phyloP scores from a whole-genome alignment of 192 early-diverging fungal genomes.

The Piromyces finnis region DNA sequence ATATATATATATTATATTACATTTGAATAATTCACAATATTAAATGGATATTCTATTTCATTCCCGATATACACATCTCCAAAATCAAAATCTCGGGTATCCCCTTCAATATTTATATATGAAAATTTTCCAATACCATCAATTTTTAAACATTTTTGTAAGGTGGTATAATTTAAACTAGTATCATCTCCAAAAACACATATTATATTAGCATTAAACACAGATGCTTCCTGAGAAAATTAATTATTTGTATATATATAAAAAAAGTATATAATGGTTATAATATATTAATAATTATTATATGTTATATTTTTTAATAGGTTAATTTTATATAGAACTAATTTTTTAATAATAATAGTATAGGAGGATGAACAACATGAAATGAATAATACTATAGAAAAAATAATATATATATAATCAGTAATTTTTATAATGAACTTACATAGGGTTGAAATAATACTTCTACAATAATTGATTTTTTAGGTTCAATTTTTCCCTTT shows the following conservation, averaged over 20 bases:
- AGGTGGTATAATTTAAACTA: conserved; percentile 15
- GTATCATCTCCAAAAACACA: conserved; percentile 25
- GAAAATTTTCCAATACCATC: conserved; percentile 34
- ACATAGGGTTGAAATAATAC: conserved; percentile 30
- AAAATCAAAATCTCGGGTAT: conserved; percentile 19
- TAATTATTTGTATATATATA: too few relatives aligned
- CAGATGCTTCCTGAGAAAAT: conserved; percentile 24
- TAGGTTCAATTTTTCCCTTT: conserved; percentile 14
- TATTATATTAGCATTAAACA: conserved; percentile 19
- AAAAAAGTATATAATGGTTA: too few relatives aligned
- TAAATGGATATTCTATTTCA: conserved; percentile 14
- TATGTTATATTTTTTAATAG: too few relatives aligned
- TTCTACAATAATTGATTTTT: conserved; percentile 5
- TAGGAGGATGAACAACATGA: too few relatives aligned
- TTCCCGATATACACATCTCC: conserved; percentile 29
- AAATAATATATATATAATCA: too few relatives aligned
- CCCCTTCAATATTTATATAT: conserved; percentile 18
- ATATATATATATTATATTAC: conserved; percentile 9
- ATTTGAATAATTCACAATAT: conserved; percentile 18
- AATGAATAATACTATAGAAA: too few relatives aligned
- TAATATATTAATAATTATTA: too few relatives aligned
- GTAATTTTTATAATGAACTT: too few relatives aligned
- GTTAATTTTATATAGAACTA: too few relatives aligned
- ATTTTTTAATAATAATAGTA: too few relatives aligned
- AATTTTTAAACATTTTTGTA: conserved; percentile 13